phyloP scores from a whole-genome alignment of 345 rosid species.

The Syzygium grande region DNA sequence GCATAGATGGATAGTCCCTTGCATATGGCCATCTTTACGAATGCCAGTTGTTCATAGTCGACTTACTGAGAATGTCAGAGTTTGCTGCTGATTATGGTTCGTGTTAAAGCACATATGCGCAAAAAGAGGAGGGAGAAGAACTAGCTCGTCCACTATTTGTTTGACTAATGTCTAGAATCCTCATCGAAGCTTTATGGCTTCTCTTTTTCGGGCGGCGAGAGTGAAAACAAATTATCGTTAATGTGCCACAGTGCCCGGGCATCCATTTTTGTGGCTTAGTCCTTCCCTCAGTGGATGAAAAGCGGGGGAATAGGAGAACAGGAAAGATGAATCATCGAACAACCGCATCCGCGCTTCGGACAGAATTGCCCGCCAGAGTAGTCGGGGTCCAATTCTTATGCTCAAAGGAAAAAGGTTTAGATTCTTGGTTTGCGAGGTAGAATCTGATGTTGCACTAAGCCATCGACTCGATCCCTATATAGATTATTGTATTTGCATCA shows the following conservation, averaged over 20 bases:
- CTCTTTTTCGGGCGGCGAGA: background rate
- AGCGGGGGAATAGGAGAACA: background rate
- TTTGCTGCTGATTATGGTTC: background rate
- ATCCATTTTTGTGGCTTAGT: background rate
- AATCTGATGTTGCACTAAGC: slow-evolving; percentile 9
- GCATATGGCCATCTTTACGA: background rate
- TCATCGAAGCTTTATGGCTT: background rate
- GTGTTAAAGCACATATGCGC: background rate
- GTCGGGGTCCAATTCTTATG: background rate
- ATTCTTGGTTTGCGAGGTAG: background rate
- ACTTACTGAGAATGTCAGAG: background rate
- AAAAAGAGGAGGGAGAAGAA: background rate
- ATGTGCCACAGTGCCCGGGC: background rate
- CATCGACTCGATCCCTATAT: background rate
- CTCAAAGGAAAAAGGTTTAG: background rate
- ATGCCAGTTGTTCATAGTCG: background rate
- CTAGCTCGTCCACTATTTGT: background rate
- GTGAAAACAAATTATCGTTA: background rate
- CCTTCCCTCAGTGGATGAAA: background rate
- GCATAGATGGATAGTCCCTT: background rate
- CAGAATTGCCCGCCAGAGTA: background rate
- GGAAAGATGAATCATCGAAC: background rate
- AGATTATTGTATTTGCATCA: background rate
- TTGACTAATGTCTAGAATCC: background rate
- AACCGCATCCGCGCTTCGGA: background rate